These are phyloP conservation scores for Erodium texanum DNA, from an alignment of 441 rosid genomes.

Conservation along the genomic window DNA sequence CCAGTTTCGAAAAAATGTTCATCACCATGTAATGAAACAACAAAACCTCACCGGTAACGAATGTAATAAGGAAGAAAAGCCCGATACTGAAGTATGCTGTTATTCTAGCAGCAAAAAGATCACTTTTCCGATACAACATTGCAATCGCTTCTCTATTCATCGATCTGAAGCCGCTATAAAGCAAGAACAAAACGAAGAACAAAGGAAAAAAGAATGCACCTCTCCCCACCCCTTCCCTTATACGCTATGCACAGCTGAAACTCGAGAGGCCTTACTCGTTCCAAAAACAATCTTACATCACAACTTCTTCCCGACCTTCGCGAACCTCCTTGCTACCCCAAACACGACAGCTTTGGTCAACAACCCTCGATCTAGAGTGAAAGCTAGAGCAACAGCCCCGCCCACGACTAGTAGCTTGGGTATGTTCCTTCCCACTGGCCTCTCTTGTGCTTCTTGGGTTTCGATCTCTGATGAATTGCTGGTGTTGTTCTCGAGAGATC, in stretches of 20 bases:
- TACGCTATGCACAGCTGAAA: too few species aligned
- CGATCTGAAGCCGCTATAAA: background rate
- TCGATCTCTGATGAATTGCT: constrained; percentile 23
- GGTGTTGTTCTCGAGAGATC: constrained; percentile 24
- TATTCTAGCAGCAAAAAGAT: background rate
- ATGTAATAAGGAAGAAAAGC: too few species aligned
- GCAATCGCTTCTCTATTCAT: background rate
- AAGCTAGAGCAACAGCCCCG: constrained; percentile 47
- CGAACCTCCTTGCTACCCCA: constrained; percentile 48
- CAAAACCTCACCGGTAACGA: too few species aligned
- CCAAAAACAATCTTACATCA: constrained; percentile 7
- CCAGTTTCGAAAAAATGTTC: too few species aligned
- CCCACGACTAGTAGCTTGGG: constrained; percentile 48
- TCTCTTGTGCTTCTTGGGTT: constrained; percentile 13
- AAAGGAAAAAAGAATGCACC: background rate
- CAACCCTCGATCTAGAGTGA: constrained; percentile 40
- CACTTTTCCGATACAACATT: background rate
- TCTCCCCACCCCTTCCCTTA: background rate
- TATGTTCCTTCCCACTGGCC: constrained; percentile 26
- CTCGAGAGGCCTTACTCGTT: background rate
- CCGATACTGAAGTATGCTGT: background rate
- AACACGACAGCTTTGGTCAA: constrained; percentile 42
- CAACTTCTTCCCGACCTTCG: constrained; percentile 45
- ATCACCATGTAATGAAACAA: background rate
- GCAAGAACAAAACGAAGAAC: too few species aligned